phyloP scores from a whole-genome alignment of 768 basidiomycete species.

The Podaxis sp. region DNA sequence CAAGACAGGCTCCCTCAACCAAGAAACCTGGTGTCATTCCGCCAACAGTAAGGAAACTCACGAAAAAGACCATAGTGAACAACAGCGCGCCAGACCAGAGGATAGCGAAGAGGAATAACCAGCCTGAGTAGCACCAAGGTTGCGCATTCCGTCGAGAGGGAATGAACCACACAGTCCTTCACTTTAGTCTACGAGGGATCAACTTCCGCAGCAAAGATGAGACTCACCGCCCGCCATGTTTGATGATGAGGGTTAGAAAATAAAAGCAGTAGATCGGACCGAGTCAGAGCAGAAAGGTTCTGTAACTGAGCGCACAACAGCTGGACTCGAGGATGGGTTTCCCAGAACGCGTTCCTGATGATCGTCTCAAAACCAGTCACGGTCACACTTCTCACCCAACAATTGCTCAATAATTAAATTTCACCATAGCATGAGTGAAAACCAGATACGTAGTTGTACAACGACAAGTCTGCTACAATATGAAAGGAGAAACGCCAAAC shows the following conservation, averaged over 20 bases:
- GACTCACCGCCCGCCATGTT: conserved; percentile 9
- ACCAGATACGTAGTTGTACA: conserved; percentile 1
- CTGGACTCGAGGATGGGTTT: not conserved
- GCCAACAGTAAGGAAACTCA: conserved; percentile 38
- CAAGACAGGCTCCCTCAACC: not conserved
- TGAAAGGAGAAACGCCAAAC: not conserved
- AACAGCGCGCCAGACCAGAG: conserved; percentile 89
- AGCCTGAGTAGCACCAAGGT: conserved; percentile 46
- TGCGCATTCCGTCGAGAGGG: not conserved
- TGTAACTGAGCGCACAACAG: not conserved
- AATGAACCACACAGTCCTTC: not conserved
- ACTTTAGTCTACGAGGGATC: not conserved
- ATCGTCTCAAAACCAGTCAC: not conserved
- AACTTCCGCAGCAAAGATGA: not conserved
- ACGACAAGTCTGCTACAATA: not conserved
- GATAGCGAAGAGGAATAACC: conserved; percentile 95
- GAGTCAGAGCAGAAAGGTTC: not conserved
- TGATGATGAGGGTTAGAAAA: not conserved
- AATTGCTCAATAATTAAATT: not conserved
- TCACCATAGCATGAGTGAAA: not conserved
- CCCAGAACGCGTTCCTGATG: not conserved
- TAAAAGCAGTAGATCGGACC: not conserved
- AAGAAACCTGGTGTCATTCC: not conserved
- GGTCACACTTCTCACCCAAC: not conserved
- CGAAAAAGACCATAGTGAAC: conserved; percentile 99